A percentile compares a stretch with the other conserved stretches of the same genome.
Conservation (phyloP, 1,139 yeast species). For the Pichia sp. region DNA sequence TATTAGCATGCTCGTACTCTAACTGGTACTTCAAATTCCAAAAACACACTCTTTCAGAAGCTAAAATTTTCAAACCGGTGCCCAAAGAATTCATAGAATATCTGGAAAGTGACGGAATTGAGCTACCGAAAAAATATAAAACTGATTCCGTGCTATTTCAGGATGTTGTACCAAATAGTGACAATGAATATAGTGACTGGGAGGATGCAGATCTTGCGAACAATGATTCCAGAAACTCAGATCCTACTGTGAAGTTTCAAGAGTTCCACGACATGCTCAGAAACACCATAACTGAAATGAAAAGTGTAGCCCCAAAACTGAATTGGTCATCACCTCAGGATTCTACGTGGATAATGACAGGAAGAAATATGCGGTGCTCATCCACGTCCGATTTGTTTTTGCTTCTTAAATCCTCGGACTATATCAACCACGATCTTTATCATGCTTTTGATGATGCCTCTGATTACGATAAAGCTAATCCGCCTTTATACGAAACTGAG, state of each 20-base stretch:
- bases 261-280: constrained; percentile 51
- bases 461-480: constrained; percentile 19
- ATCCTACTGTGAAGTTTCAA: constrained; percentile 46
- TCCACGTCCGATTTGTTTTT: constrained; percentile 69
- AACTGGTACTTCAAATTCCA: constrained; percentile 60
- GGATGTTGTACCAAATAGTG: constrained; percentile 38
- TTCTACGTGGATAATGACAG: constrained; percentile 83
- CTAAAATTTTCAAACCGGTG: constrained; percentile 54
- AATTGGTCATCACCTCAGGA: constrained; percentile 98
- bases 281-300: constrained; percentile 37
- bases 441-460: constrained; percentile 48
- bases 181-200: constrained; percentile 70
- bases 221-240: constrained; percentile 13
- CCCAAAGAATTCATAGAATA: constrained; percentile 66
- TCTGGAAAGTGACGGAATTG: constrained; percentile 68
- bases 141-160: constrained; percentile 30
- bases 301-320: constrained; percentile 74
- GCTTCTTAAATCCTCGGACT: constrained; percentile 78
- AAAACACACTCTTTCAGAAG: constrained; percentile 38
- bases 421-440: constrained; percentile 75
- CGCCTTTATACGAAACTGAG: constrained; percentile 37
- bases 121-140: constrained; percentile 44
- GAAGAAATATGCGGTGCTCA: constrained; percentile 65
- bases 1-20: constrained; percentile 64
- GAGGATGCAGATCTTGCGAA: constrained; percentile 30